Base-by-base conservation (phyloP, 768 basidiomycete genomes). In the Lactifluus subvellereus region DNA sequence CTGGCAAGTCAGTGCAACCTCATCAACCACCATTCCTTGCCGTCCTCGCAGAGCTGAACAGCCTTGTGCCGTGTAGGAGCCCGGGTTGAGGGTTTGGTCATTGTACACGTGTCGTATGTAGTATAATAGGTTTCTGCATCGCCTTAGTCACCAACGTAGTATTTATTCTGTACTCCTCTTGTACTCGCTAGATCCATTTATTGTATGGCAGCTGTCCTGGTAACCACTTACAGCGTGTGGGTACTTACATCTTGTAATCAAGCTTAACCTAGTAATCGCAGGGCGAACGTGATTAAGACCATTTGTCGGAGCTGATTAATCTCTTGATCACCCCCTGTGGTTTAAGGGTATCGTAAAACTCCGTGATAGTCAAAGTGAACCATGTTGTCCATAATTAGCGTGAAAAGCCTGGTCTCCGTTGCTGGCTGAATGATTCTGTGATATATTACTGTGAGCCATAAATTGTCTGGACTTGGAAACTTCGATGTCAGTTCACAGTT, bases 11-110 rank as follows among this genome's bases (percentile, higher is more conserved):
- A 30, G 78, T 80, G n/a, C 62, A 73, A 58, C 73, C 71, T 27
- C 77, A 77, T 37, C 77, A 76, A 18, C 85, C 86, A 27, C 90
- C 89, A 0, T 91, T 87, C 74, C 80, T 89, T 67, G 85, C 77
- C 49, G 77, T 91, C 60, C 76, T 90, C 49, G 76, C 82, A 55
- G 77, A 80, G 66, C 71, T 67, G 18, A 57, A 62, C 52, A 61
- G 38, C 58, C 64, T 30, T 20, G 6, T 38, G 14, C 30, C 2
- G 27, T 10, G 13, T 64, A 60, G 59, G 38, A 64, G n/a, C 6
- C 16, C 6, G 16, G 10, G 14, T 20, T 33, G 9, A 20, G 30
- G 30, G 18, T 33, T 54, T 60, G 32, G 32, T 42, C 20, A 43
- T 54, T 54, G 45, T 59, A 48, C 42, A 59, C 49, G 53, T 30